These are phyloP conservation scores for Dendrobium catenatum DNA, from an alignment of 106 monocot species.

Conservation along the genomic window DNA sequence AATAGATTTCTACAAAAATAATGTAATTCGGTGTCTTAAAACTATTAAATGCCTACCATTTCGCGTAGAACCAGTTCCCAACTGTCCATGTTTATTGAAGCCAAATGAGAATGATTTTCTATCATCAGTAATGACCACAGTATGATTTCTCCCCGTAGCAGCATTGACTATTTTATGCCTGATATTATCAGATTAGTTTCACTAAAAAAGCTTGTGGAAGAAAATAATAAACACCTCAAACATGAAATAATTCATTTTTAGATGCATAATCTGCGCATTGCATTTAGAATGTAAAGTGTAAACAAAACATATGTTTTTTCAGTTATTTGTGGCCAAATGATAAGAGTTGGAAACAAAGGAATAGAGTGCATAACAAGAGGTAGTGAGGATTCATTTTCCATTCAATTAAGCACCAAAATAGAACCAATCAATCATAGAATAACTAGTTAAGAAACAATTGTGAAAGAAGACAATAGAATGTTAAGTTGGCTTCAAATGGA, in stretches of 20 bases:
- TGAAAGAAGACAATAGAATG: neutral
- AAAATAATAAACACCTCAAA: neutral
- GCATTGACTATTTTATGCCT: conserved; percentile 75
- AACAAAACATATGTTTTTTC: neutral
- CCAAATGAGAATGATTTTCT: conserved; percentile 88
- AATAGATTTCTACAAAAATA: neutral
- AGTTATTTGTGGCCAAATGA: neutral
- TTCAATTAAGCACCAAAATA: neutral
- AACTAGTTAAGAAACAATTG: neutral
- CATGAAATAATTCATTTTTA: neutral
- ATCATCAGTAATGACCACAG: conserved; percentile 89
- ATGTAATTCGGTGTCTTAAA: neutral
- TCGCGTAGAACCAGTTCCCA: conserved; percentile 72
- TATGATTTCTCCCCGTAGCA: conserved; percentile 77
- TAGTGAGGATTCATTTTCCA: neutral
- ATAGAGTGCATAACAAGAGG: neutral
- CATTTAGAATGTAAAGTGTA: neutral
- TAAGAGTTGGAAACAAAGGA: neutral
- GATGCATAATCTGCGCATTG: neutral
- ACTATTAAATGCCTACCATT: conserved; percentile 41
- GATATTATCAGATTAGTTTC: conserved; percentile 1
- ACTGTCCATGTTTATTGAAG: conserved; percentile 87
- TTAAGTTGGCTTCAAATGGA: neutral
- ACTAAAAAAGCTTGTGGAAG: neutral
- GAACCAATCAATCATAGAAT: neutral